These are phyloP conservation scores for Pseudogymnoascus sp. DNA, from an alignment of 2,329 filamentous ascomycete genomes.

Conservation along the genomic window DNA sequence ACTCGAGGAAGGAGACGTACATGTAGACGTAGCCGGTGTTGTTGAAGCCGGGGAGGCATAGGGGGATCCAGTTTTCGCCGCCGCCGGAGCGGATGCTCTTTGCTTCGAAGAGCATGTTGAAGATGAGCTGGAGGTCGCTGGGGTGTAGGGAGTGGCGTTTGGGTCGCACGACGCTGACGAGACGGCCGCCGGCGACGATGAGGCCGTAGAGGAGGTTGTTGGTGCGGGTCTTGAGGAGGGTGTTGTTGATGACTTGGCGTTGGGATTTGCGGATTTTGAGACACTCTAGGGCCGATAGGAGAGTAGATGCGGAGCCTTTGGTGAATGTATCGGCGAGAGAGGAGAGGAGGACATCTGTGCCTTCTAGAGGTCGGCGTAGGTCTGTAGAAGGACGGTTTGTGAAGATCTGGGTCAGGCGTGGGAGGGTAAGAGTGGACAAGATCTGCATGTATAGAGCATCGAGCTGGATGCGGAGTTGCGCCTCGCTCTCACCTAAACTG, in stretches of 20 bases:
- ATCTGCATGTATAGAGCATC: conserved; percentile 98
- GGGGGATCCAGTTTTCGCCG: conserved; percentile 94
- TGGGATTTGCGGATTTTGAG: conserved; percentile 86
- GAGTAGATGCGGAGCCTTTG: conserved; percentile 76
- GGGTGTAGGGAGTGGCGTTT: conserved; percentile 94
- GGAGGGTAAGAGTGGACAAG: conserved; percentile 84
- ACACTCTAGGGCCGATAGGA: conserved; percentile 87
- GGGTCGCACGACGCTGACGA: conserved; percentile 81
- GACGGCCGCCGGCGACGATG: conserved; percentile 81
- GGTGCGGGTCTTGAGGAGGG: conserved; percentile 68
- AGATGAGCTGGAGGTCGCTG: conserved; percentile 89
- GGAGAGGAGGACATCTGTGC: conserved; percentile 83
- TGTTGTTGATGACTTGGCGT: conserved; percentile 76
- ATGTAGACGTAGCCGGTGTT: conserved; percentile 95
- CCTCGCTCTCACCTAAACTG: conserved; percentile 82
- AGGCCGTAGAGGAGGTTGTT: conserved; percentile 83
- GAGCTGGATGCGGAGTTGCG: conserved; percentile 77
- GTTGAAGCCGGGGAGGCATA: conserved; percentile 95
- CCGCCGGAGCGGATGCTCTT: conserved; percentile 83
- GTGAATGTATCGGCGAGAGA: conserved; percentile 94
- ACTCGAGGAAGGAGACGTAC: conserved; percentile 90
- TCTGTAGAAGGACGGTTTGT: conserved; percentile 88
- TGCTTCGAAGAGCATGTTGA: conserved; percentile 98
- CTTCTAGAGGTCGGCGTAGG: conserved; percentile 78
- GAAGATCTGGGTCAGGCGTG: conserved; percentile 79